Conservation (phyloP, 108 stramenopile genomes). For the Nitzschia putrida region DNA sequence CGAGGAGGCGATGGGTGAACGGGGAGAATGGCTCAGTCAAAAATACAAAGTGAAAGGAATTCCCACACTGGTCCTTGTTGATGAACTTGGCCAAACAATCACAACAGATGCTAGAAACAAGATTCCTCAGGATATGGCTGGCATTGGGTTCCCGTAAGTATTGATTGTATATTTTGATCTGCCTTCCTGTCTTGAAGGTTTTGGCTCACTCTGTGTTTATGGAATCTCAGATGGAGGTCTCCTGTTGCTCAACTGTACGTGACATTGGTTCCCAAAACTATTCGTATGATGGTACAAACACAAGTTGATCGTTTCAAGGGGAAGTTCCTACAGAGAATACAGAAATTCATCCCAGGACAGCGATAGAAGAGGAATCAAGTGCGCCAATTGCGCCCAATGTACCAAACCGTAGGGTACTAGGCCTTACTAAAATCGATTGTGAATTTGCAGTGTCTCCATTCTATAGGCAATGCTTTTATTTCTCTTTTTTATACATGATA, state of each 20-base stretch:
- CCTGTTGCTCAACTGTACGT: conserved; percentile 66
- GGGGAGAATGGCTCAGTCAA: conserved; percentile 66
- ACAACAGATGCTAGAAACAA: conserved; percentile 78
- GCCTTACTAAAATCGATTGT: too few species aligned
- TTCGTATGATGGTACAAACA: conserved; percentile 70
- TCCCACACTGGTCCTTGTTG: conserved; percentile 79
- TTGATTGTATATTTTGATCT: not conserved
- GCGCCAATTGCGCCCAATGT: too few species aligned
- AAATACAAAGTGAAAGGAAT: conserved; percentile 86
- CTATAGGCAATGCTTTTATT: too few species aligned
- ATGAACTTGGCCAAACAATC: conserved; percentile 85
- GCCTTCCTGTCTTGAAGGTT: not conserved
- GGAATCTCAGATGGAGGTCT: conserved; percentile 55
- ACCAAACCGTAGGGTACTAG: too few species aligned
- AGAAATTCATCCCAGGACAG: conserved; percentile 15
- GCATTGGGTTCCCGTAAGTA: conserved; percentile 78
- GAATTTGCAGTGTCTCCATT: too few species aligned
- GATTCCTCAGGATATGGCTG: conserved; percentile 82
- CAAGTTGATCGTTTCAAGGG: conserved; percentile 53
- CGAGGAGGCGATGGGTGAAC: conserved; percentile 79
- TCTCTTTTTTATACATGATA: too few species aligned
- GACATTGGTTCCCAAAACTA: conserved; percentile 66
- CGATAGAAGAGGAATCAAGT: too few species aligned
- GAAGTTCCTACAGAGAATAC: conserved; percentile 33
- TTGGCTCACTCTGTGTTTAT: not conserved